Percentiles rank a stretch among this genome's conserved stretches.
These are phyloP conservation scores for Nicotiana rustica DNA, from an alignment of 305 asterid species.

Conservation along the genomic window DNA sequence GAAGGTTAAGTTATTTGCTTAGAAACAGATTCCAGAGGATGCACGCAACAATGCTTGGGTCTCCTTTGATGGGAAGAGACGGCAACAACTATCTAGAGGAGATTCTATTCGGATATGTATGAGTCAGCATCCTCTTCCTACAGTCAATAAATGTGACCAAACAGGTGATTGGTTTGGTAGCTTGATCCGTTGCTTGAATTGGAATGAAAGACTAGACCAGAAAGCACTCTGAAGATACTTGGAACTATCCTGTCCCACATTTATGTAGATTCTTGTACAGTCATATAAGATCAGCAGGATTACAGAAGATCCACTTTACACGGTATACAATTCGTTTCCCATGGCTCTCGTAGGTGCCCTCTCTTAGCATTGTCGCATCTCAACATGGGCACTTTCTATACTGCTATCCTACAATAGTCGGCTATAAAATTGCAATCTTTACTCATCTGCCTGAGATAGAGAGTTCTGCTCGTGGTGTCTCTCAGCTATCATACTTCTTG, in stretches of 20 bases:
- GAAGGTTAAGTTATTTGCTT: background rate
- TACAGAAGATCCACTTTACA: constrained; percentile 23
- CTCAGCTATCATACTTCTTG: background rate
- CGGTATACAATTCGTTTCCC: background rate
- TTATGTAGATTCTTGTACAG: background rate
- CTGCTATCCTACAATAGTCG: background rate
- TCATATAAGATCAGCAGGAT: constrained; percentile 9
- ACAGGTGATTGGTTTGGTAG: constrained; percentile 98
- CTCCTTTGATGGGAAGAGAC: constrained; percentile 96
- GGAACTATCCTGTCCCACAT: constrained; percentile 7
- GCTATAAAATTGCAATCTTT: background rate
- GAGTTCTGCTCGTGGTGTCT: background rate
- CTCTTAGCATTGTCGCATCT: background rate
- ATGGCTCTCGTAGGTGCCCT: background rate
- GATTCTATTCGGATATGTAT: constrained; percentile 82
- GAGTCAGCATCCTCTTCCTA: constrained; percentile 98
- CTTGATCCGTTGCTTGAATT: constrained; percentile 95
- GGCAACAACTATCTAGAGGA: constrained; percentile 92
- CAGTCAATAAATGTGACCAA: constrained; percentile 89
- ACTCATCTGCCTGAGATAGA: background rate
- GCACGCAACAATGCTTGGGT: constrained; percentile 98
- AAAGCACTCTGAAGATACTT: constrained; percentile 68
- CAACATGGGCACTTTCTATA: background rate
- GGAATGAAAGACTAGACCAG: constrained; percentile 97
- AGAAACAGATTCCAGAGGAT: constrained; percentile 81